Evolutionary conservation across 1,284 basidiomycete genomes (phyloP).

Genomic region (Ustilago bromivora): DNA sequence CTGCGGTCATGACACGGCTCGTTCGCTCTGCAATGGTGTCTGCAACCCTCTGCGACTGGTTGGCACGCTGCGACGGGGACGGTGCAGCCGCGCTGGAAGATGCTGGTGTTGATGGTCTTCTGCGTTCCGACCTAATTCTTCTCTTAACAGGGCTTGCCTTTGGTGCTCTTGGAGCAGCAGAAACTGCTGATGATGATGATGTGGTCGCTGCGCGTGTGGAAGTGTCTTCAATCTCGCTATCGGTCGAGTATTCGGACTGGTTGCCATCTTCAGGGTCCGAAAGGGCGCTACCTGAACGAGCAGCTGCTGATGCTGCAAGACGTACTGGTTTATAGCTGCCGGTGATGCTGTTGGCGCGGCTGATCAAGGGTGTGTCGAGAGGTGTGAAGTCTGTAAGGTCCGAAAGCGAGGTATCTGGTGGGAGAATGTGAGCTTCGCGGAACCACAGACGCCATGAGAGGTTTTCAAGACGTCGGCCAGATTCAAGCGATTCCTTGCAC

Average conservation of each 20-base stretch:
- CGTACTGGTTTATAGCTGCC: constrained; percentile 45
- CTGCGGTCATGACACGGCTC: constrained; percentile 23
- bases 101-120: constrained; percentile 20
- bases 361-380: constrained; percentile 53
- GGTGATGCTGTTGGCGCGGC: constrained; percentile 54
- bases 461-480: constrained; percentile 83
- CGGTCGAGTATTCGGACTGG: constrained; percentile 44
- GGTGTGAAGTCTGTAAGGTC: constrained; percentile 58
- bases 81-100: constrained; percentile 19
- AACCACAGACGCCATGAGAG: constrained; percentile 87
- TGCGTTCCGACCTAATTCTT: constrained; percentile 22
- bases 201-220: constrained; percentile 12
- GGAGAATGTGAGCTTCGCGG: constrained; percentile 72
- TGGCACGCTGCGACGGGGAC: constrained; percentile 11
- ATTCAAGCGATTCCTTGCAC: constrained; percentile 81
- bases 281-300: constrained; percentile 29
- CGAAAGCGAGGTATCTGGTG: constrained; percentile 56
- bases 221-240: constrained; percentile 18
- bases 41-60: constrained; percentile 19
- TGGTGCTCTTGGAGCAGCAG: constrained; percentile 19
- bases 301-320: constrained; percentile 13
- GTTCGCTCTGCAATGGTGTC: constrained; percentile 41
- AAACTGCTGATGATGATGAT: background rate
- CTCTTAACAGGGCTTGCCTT: constrained; percentile 34
- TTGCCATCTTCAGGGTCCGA: constrained; percentile 55